Evolutionary conservation across 225 moss, liverwort and hornwort species (phyloP), one percentile per base, ranked within the genome.

Genomic region (Ulota crispa): DNA sequence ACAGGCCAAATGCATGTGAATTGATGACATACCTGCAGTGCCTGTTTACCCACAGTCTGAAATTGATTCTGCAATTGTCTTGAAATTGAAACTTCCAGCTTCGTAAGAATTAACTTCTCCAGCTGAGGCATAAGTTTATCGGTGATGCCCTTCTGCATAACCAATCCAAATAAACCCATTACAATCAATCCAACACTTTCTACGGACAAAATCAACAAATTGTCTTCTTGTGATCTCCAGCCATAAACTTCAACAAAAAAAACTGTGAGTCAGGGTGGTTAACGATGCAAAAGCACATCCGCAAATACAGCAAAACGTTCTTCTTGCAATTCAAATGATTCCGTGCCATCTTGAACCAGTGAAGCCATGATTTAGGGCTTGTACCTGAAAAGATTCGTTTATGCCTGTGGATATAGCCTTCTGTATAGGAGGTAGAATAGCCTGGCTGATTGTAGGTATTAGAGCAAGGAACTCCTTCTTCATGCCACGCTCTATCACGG

Each of bases 111-210:
- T 73, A 89, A 78, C 65, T 88, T 98, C 83, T 98, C 98, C 78
- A 98, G 78, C 88, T 94, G 95, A 73, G 95, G 95, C 32, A 90
- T 68, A 27, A 95, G 80, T 84, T 98, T 98, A 83, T 98, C 98
- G n/a, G 91, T 67, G 31, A 95, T 83, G 69, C 93, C 95, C 86
- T 95, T 98, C 98, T 98, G 98, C 81, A 91, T 52, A 74, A 31
- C 54, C 43, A 82, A 85, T 61, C 39, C 31, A 59, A 45, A 63
- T 28, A 69, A 26, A 61, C 10, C n/a, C 20, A 61, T 31, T 53
- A 45, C 23, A 81, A 81, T 64, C 71, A 71, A 42, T 31, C 50
- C 50, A 65, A 70, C 47, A 20, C 61, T 62, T 20, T 61, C 73
- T 60, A 8, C 19, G 26, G 13, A 80, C 20, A 43, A 64, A 68